These are phyloP conservation scores for Dactylonectria macrodidyma DNA, from an alignment of 2,329 filamentous ascomycete species.

Conservation along the genomic window DNA sequence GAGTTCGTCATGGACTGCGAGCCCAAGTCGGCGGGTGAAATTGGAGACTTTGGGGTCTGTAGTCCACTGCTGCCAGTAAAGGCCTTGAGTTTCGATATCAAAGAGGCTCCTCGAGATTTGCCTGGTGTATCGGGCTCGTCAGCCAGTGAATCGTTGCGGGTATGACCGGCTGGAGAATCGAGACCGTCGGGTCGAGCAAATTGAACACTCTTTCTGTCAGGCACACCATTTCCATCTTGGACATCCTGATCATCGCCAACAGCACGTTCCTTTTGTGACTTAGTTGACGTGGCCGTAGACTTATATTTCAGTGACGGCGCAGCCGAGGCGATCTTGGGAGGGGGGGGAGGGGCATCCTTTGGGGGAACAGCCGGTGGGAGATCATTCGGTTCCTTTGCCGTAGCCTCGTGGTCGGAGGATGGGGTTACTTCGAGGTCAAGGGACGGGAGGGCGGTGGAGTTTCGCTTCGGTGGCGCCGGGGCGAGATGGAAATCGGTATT, in stretches of 20 bases:
- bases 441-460: conserved; percentile 39
- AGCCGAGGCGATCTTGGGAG: conserved; percentile 24
- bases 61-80: conserved; percentile 70
- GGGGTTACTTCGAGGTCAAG: conserved; percentile 37
- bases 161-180: conserved; percentile 66
- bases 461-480: conserved; percentile 34
- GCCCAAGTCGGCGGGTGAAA: conserved; percentile 52
- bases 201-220: conserved; percentile 76
- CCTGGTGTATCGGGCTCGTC: conserved; percentile 74
- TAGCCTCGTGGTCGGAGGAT: conserved; percentile 17
- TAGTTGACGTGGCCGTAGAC: conserved; percentile 42
- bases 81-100: conserved; percentile 86
- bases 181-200: conserved; percentile 73
- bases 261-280: conserved; percentile 41
- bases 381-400: conserved; percentile 32
- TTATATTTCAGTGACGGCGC: conserved; percentile 37
- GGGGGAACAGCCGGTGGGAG: not conserved
- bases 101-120: conserved; percentile 73
- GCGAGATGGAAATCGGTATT: conserved; percentile 37
- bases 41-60: conserved; percentile 62
- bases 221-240: conserved; percentile 35
- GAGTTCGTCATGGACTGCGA: conserved; percentile 62
- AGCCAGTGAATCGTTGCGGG: conserved; percentile 73
- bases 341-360: conserved; percentile 24
- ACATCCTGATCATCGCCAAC: conserved; percentile 36